Conservation (phyloP, 2,329 filamentous ascomycete species). For the Alternaria hordeiaustralica region DNA sequence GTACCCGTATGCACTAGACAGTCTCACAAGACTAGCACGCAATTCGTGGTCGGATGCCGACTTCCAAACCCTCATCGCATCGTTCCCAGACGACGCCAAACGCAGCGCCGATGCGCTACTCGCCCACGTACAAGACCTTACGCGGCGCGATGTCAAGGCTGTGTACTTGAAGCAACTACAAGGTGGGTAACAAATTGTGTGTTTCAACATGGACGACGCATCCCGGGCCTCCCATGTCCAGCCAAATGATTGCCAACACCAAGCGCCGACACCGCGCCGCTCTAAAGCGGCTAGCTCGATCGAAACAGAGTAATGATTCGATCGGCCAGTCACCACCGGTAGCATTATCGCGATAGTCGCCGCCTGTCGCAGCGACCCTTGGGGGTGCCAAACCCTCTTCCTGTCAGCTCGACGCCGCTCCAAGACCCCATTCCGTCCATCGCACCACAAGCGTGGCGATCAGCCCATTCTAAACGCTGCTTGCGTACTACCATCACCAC, state of each 20-base stretch:
- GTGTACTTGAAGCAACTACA: slow-evolving; percentile 81
- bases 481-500: slow-evolving; percentile 4
- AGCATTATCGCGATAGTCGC: slow-evolving; percentile 34
- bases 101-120: slow-evolving; percentile 65
- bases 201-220: slow-evolving; percentile 17
- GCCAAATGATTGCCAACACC: slow-evolving; percentile 19
- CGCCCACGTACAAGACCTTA: slow-evolving; percentile 73
- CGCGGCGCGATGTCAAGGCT: slow-evolving; percentile 74
- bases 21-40: slow-evolving; percentile 68
- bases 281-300: slow-evolving; percentile 25
- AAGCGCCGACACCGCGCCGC: slow-evolving; percentile 29
- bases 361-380: slow-evolving; percentile 24
- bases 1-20: slow-evolving; percentile 79
- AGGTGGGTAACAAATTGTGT: slow-evolving; percentile 38
- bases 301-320: slow-evolving; percentile 23
- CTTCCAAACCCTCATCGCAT: slow-evolving; percentile 72
- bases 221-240: slow-evolving; percentile 4
- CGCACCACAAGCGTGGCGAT: slow-evolving; percentile 10
- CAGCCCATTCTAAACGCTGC: slow-evolving; percentile 3
- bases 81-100: slow-evolving; percentile 72
- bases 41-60: slow-evolving; percentile 69
- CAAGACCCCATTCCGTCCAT: slow-evolving; percentile 1
- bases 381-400: slow-evolving; percentile 16
- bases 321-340: slow-evolving; percentile 26
- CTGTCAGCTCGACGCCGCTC: slow-evolving; percentile 15